Percentiles rank a stretch among this genome's conserved stretches.
phyloP scores from a whole-genome alignment of 1,284 basidiomycete species.

The Takashimella koratensis region DNA sequence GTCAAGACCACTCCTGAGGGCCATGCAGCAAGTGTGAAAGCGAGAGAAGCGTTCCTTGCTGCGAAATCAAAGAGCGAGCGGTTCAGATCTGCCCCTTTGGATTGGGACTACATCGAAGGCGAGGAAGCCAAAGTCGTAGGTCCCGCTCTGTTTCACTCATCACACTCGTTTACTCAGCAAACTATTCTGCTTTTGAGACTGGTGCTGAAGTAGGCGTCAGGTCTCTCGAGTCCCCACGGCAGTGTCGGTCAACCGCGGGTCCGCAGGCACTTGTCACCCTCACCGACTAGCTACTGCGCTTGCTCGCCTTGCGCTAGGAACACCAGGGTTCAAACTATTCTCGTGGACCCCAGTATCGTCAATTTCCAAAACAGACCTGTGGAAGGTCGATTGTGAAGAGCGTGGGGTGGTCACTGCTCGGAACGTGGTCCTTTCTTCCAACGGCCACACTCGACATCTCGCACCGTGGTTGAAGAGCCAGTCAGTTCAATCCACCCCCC shows the following conservation, averaged over 20 bases:
- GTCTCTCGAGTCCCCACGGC: not conserved
- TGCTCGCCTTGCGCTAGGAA: slow-evolving; percentile 8
- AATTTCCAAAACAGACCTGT: slow-evolving; percentile 2
- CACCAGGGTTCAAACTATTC: slow-evolving; percentile 8
- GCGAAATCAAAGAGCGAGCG: not conserved
- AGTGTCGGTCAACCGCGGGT: not conserved
- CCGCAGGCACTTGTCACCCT: slow-evolving; percentile 12
- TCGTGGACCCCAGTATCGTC: slow-evolving; percentile 19
- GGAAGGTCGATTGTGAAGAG: slow-evolving; percentile 19
- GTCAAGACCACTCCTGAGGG: not conserved
- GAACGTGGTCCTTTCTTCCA: slow-evolving; percentile 35
- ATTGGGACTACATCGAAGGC: not conserved
- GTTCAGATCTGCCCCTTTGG: not conserved
- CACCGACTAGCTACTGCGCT: slow-evolving; percentile 12
- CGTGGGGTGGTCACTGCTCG: slow-evolving; percentile 23
- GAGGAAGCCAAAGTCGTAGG: not conserved
- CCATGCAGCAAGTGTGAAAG: not conserved
- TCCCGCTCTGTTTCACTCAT: too few relatives aligned
- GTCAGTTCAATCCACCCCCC: not conserved
- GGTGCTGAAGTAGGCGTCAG: too few relatives aligned
- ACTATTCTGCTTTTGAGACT: not conserved
- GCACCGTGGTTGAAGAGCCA: not conserved
- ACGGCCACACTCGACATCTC: slow-evolving; percentile 36
- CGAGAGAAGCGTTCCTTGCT: not conserved
- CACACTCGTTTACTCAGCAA: too few relatives aligned